phyloP scores from a whole-genome alignment of 2,329 filamentous ascomycete genomes.

The Lasiodiplodia theobromae region DNA sequence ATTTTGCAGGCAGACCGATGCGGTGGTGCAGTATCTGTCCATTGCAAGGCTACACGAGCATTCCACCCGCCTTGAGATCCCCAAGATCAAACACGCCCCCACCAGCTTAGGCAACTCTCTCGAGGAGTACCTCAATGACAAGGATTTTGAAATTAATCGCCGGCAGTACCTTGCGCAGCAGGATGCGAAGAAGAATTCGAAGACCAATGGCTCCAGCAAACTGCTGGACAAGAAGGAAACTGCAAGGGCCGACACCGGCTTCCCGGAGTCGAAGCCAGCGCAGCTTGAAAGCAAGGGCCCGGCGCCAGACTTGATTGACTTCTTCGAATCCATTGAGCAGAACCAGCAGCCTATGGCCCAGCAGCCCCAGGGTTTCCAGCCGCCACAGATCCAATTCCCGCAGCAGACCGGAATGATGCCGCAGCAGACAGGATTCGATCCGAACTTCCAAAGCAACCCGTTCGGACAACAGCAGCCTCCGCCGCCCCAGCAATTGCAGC shows the following conservation, averaged over 20 bases:
- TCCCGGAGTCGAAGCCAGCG: conserved; percentile 46
- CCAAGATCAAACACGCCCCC: conserved; percentile 95
- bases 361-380: conserved; percentile 37
- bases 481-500: conserved; percentile 55
- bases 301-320: conserved; percentile 85
- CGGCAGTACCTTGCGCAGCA: conserved; percentile 91
- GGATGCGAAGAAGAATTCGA: conserved; percentile 69
- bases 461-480: conserved; percentile 44
- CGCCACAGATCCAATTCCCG: conserved; percentile 40
- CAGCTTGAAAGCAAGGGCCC: conserved; percentile 62
- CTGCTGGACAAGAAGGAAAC: conserved; percentile 43
- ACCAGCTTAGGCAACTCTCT: conserved; percentile 88
- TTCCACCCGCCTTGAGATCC: conserved; percentile 90
- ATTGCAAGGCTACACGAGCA: conserved; percentile 90
- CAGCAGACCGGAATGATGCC: conserved; percentile 35
- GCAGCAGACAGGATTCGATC: conserved; percentile 31
- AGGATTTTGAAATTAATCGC: conserved; percentile 92
- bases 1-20: conserved; percentile 91
- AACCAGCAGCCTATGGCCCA: conserved; percentile 72
- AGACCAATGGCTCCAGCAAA: conserved; percentile 50
- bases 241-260: conserved; percentile 22
- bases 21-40: conserved; percentile 87
- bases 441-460: conserved; percentile 46
- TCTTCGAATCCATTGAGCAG: conserved; percentile 88
- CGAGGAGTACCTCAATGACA: conserved; percentile 92